Percentiles rank a stretch among this genome's conserved stretches.
These are phyloP conservation scores for Saccharomycopsis phalli DNA, from an alignment of 1,139 yeast genomes.

Conservation along the genomic window DNA sequence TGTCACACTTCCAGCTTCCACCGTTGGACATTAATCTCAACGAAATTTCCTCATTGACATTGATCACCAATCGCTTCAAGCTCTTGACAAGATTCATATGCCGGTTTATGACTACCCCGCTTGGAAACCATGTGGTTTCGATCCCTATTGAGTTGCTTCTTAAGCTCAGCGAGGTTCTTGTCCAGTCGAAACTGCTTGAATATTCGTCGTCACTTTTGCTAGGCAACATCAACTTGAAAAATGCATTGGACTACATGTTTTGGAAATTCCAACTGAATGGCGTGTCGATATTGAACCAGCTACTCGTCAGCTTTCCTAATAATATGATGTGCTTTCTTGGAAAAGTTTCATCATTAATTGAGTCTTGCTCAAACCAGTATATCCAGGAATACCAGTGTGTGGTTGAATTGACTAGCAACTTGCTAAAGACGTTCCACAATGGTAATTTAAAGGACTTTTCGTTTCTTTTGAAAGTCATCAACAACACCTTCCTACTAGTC, in stretches of 20 bases:
- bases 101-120: constrained; percentile 40
- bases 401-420: constrained; percentile 1
- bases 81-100: constrained; percentile 38
- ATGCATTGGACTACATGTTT: constrained; percentile 35
- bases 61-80: constrained; percentile 42
- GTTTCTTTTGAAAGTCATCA: constrained; percentile 29
- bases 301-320: constrained; percentile 6
- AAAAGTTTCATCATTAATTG: constrained; percentile 6
- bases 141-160: constrained; percentile 51
- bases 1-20: constrained; percentile 28
- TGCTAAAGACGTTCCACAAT: constrained; percentile 5
- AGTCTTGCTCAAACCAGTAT: constrained; percentile 2
- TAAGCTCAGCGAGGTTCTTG: constrained; percentile 39
- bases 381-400: constrained; percentile 3
- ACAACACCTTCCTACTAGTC: constrained; percentile 27
- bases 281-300: constrained; percentile 4
- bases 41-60: constrained; percentile 40
- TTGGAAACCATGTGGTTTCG: constrained; percentile 29
- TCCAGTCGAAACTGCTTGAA: constrained; percentile 44
- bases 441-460: constrained; percentile 15
- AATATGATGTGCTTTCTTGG: constrained; percentile 6
- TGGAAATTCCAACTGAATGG: constrained; percentile 33
- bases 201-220: constrained; percentile 52
- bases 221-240: constrained; percentile 34
- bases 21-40: constrained; percentile 50